Base-by-base conservation (phyloP, 176 grass and related monocot genomes). In the Alopecurus myosuroides region DNA sequence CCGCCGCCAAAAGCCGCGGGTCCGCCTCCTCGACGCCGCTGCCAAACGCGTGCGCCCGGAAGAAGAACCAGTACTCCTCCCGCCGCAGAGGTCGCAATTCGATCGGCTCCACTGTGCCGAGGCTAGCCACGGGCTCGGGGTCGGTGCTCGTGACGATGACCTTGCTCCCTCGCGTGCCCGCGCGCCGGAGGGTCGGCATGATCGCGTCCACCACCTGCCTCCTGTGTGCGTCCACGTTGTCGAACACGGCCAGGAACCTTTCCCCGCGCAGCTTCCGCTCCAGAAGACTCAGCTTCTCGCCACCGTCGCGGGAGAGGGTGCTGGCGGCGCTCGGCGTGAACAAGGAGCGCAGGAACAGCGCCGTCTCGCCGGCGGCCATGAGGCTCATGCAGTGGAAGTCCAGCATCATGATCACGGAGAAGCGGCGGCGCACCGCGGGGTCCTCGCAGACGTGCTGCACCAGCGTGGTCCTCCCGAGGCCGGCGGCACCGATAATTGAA, bases 21-120 rank as follows among this genome's bases (percentile, higher is more conserved):
- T 86, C 84, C 19, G 28, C 11, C 42, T 45, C 62, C 26, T 3
- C 62, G 37, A 3, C 51, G 19, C 52, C 74, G 74, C 64, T 34
- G 37, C 3, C 63, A 36, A 85, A 70, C 8, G 75, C 74, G 83
- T 85, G 74, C 26, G 37, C 84, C 64, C 56, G 58, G 84, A 85
- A 85, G 82, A 85, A 85, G 65, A 86, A 79, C 84, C 76, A 86
- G 39, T 70, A 85, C 75, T 86, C 76, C 51, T 31, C 65, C 49
- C 18, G 49, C 3, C 19, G 63, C 48, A 44, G 62, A 4, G 49
- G 26, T 0, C 48, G 62, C 26, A 85, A 48, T 9, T 41, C 6
- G 74, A 85, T 42, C 13, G 83, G 45, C 11, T 55, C 62, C 17
- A 11, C 19, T 7, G 84, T 79, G 75, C 35, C 84, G 36, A 85